These are phyloP conservation scores for Acanthamoeba lenticulata DNA, from an alignment of 208 protist species.

Conservation along the genomic window DNA sequence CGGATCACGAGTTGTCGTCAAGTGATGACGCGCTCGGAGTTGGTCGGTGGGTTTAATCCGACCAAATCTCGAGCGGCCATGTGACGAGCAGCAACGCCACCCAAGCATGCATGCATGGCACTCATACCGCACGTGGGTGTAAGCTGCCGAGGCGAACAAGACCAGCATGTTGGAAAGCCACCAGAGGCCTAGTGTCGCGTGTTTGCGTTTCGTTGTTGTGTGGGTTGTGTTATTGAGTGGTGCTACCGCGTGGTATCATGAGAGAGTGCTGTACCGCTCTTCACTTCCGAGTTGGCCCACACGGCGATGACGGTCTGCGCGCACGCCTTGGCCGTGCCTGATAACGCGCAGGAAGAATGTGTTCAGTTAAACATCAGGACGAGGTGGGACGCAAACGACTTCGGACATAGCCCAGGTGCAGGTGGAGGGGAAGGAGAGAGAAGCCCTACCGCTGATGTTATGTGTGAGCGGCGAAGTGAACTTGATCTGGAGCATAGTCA, in stretches of 20 bases:
- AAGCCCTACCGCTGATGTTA: slow-evolving; percentile 70
- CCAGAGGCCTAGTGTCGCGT: background rate
- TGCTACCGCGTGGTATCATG: too few species aligned
- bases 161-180: slow-evolving; percentile 42
- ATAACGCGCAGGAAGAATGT: too few species aligned
- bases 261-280: slow-evolving; percentile 15
- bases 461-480: slow-evolving; percentile 69
- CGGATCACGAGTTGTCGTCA: too few species aligned
- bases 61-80: too few species aligned
- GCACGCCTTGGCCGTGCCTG: slow-evolving; percentile 71
- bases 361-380: too few species aligned
- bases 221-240: too few species aligned
- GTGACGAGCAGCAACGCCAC: too few species aligned
- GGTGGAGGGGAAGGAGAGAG: background rate
- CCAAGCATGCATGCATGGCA: background rate
- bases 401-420: too few species aligned
- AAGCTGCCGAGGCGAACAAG: background rate
- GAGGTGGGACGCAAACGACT: too few species aligned
- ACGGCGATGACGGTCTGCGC: slow-evolving; percentile 68
- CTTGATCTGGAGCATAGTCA: slow-evolving; percentile 73
- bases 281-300: background rate
- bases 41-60: too few species aligned
- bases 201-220: too few species aligned
- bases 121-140: slow-evolving; percentile 4
- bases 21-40: too few species aligned